These are phyloP conservation scores for Adansonia gregorii DNA, from an alignment of 441 rosid genomes.

Conservation along the genomic window DNA sequence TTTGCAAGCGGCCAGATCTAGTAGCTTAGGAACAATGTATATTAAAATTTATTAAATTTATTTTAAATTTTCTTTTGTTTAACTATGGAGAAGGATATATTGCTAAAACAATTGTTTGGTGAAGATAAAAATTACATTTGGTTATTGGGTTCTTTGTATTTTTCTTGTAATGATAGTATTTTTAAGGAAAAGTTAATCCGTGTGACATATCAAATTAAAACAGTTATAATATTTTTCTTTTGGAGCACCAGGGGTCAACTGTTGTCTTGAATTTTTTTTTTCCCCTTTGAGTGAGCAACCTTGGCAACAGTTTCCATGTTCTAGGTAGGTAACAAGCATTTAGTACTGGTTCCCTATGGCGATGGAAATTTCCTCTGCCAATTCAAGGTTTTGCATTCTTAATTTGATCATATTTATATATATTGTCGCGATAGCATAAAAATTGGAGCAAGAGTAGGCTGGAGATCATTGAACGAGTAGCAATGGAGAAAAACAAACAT, in stretches of 20 bases:
- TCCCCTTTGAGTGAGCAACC: background rate
- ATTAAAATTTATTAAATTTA: background rate
- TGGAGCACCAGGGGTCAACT: background rate
- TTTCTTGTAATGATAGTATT: background rate
- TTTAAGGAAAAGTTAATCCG: background rate
- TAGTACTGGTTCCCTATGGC: background rate
- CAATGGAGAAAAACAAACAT: background rate
- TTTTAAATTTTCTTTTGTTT: constrained; percentile 6
- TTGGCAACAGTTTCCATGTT: background rate
- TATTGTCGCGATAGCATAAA: background rate
- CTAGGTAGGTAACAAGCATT: background rate
- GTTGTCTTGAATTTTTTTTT: background rate
- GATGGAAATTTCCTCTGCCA: constrained; percentile 16
- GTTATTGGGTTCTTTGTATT: background rate
- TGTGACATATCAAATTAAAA: background rate
- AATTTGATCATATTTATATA: background rate
- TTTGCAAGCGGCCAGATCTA: background rate
- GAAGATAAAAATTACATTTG: background rate
- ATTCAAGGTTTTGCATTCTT: constrained; percentile 5
- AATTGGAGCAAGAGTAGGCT: background rate
- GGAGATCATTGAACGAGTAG: background rate
- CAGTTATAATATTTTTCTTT: background rate
- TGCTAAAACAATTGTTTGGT: background rate
- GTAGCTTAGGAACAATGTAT: background rate
- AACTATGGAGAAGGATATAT: background rate